Percentiles rank a stretch among this genome's conserved stretches.
Conservation (phyloP, 768 basidiomycete species). For the Artomyces pyxidatus region DNA sequence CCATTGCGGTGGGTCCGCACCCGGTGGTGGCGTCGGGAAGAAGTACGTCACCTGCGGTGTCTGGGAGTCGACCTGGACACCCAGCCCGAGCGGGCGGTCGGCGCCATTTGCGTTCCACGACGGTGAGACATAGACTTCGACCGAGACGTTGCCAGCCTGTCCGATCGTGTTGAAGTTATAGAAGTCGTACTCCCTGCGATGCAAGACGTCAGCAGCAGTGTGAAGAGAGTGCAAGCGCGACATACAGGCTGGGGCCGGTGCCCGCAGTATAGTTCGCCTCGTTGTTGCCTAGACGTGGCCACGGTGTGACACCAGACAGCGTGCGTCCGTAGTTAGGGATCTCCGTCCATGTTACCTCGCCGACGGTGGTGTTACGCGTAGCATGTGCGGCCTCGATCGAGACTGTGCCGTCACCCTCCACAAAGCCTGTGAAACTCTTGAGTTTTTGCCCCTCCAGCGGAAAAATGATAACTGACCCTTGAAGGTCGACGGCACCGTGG, state of each 20-base stretch:
- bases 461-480: conserved; percentile 33
- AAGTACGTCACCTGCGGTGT: conserved; percentile 35
- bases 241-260: conserved; percentile 51
- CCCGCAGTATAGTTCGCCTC: conserved; percentile 53
- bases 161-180: conserved; percentile 42
- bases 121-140: conserved; percentile 42
- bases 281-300: conserved; percentile 38
- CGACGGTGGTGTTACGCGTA: conserved; percentile 35
- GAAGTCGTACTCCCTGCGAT: conserved; percentile 54
- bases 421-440: conserved; percentile 33
- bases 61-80: conserved; percentile 42
- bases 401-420: conserved; percentile 55
- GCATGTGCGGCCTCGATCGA: conserved; percentile 62
- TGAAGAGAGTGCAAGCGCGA: not conserved
- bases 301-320: conserved; percentile 51
- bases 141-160: conserved; percentile 35
- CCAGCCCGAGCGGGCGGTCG: conserved; percentile 42
- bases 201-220: not conserved
- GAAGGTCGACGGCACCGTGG: conserved; percentile 33
- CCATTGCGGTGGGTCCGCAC: conserved; percentile 39
- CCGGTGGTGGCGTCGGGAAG: conserved; percentile 38
- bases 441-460: not conserved
- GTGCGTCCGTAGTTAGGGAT: conserved; percentile 55
- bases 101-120: conserved; percentile 44
- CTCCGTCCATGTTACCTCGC: conserved; percentile 48